Evolutionary conservation across 768 basidiomycete genomes (phyloP), one percentile per base, ranked within the genome.

Genomic region (Amanita inopinata): DNA sequence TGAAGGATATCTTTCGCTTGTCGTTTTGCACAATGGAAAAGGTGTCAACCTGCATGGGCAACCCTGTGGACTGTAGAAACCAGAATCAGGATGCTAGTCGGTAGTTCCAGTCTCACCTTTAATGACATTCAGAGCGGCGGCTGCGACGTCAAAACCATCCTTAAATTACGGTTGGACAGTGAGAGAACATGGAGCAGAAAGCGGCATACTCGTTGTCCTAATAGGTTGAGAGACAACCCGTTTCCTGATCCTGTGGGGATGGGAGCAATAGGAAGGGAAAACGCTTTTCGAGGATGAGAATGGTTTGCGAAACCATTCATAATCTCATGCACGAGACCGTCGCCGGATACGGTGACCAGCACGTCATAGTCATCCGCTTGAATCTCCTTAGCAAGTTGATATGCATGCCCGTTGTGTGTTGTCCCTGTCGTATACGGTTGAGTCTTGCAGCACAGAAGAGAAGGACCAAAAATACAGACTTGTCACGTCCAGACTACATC

Each of bases 231-330:
- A 18, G 80, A 71, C 17, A 82, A 61, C 2, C 76, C 88, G 49
- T 92, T 92, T 3, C 82, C 88, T 9, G 85, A 85, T 2, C 88
- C 88, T 12, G 82, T 79, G 4, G 90, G 86, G 53, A 92, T 76
- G 2, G 82, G 86, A 0, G 78, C 77, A 18, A 93, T 61, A 1
- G 90, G 86, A 22, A 78, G 76, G 33, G 55, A 56, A 43, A 91
- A 73, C 0, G 83, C 88, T 35, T 65, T 67, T 25, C 63, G 56
- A 1, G 81, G 75, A 27, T 78, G 64, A 20, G 64, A 59, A 45
- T 84, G 81, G 40, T 78, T 64, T 2, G 83, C 78, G 43, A 91
- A 76, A 2, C 89, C 90, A 53, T 93, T 93, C 56, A 90, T 51
- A 17, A 88, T 69, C 61, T 93, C 90, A 53, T 91, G 83, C 11